Conservation (phyloP, 192 early-diverging fungal genomes). For the Borealophlyctis nickersoniae region DNA sequence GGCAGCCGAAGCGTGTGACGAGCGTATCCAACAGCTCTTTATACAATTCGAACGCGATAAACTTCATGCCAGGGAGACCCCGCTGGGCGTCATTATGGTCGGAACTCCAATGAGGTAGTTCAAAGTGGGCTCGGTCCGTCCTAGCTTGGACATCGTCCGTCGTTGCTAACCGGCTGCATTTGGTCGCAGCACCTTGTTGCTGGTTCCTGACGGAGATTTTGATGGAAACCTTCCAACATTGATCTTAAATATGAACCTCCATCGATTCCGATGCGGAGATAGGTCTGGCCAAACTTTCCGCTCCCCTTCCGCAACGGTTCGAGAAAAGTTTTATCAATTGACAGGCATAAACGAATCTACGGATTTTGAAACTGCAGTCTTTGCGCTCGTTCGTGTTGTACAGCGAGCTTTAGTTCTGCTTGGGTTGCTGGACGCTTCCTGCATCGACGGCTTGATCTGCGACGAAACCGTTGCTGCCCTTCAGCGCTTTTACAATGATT, state of each 20-base stretch:
- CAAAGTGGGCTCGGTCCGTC: no score
- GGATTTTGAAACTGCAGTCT: constrained; percentile 2
- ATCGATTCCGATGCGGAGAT: constrained; percentile 32
- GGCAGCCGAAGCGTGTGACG: background rate
- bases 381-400: constrained; percentile 15
- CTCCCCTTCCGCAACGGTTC: constrained; percentile 17
- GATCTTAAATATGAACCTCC: constrained; percentile 25
- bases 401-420: constrained; percentile 21
- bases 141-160: no score
- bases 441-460: constrained; percentile 29
- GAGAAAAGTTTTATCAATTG: constrained; percentile 31
- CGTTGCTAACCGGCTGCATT: no score
- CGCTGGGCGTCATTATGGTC: constrained; percentile 30
- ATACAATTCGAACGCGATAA: constrained; percentile 22
- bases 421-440: background rate
- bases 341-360: constrained; percentile 14
- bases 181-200: constrained; percentile 17
- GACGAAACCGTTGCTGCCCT: constrained; percentile 21
- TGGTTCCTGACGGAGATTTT: constrained; percentile 31
- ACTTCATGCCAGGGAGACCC: constrained; percentile 17
- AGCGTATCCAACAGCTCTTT: constrained; percentile 17
- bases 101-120: constrained; percentile 26
- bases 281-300: constrained; percentile 27
- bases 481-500: constrained; percentile 27
- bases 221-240: constrained; percentile 16